Base-by-base conservation (phyloP, 352 stramenopile genomes). In the Aphanomyces astaci region DNA sequence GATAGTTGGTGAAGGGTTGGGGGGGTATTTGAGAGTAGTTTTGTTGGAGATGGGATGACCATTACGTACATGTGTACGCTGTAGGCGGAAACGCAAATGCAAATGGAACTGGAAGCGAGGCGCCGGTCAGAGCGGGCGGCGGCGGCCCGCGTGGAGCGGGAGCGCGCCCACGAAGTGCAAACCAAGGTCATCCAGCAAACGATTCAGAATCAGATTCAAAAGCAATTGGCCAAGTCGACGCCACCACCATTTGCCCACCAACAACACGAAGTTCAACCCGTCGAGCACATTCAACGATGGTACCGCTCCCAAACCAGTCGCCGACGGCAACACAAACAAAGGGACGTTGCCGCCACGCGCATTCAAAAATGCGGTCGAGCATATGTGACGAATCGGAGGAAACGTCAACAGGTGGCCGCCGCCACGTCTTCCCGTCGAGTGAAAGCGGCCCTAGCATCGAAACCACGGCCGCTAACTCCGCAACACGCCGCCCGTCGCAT, bases 11-110 rank as follows among this genome's bases (percentile, higher is more conserved):
- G n/a, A n/a, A n/a, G n/a, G n/a, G n/a, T n/a, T n/a, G n/a, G n/a
- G n/a, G n/a, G n/a, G n/a, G n/a, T n/a, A n/a, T n/a, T n/a, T n/a
- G n/a, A n/a, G n/a, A n/a, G n/a, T n/a, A n/a, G n/a, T n/a, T n/a
- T n/a, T n/a, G n/a, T n/a, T n/a, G n/a, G n/a, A n/a, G n/a, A n/a
- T n/a, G n/a, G n/a, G n/a, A n/a, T n/a, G n/a, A n/a, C n/a, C n/a
- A n/a, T n/a, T n/a, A n/a, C n/a, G n/a, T n/a, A n/a, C n/a, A n/a
- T n/a, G n/a, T n/a, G n/a, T n/a, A n/a, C n/a, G n/a, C n/a, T n/a
- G n/a, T 43, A 65, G 56, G 62, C 62, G 13, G 62, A 68, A 27
- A 1, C 24, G 28, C 39, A 68, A 27, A 68, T 68, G 62, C 28
- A 68, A 28, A 2, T 13, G 28, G 62, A 68, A 28, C 28, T 59